Conservation (phyloP, 2,329 filamentous ascomycete genomes). For the Coniochaeta sp. region DNA sequence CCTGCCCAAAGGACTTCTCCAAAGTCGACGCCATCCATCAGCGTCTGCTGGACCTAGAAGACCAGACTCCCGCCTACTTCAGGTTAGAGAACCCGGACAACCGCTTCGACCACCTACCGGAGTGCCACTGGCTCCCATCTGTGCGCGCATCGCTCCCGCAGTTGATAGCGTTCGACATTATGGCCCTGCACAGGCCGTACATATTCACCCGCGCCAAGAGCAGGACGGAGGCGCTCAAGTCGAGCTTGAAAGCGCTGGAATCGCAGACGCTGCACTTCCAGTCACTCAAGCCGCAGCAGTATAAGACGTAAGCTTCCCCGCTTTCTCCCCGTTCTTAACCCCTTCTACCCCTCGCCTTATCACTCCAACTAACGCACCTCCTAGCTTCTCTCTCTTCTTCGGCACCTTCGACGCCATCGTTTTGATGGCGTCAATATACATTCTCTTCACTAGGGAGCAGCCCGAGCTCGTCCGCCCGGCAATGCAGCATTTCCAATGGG, state of each 20-base stretch:
- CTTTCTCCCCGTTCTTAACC: background rate
- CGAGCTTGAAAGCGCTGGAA: conserved; percentile 48
- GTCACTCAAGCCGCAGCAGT: conserved; percentile 41
- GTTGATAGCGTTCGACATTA: conserved; percentile 43
- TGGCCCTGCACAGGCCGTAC: conserved; percentile 56
- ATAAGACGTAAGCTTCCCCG: conserved; percentile 29
- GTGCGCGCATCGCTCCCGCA: conserved; percentile 41
- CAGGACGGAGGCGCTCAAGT: conserved; percentile 47
- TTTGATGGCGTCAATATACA: conserved; percentile 53
- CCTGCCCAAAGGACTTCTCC: conserved; percentile 45
- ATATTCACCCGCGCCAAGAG: conserved; percentile 50
- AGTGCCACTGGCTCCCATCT: conserved; percentile 44
- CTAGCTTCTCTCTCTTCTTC: conserved; percentile 49
- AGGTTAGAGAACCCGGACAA: conserved; percentile 50
- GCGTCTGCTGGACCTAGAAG: conserved; percentile 39
- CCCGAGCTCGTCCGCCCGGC: conserved; percentile 37
- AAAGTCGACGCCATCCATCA: conserved; percentile 48
- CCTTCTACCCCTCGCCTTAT: background rate
- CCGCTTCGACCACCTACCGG: conserved; percentile 45
- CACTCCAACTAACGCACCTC: too few relatives aligned
- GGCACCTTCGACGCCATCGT: conserved; percentile 59
- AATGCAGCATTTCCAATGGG: conserved; percentile 52
- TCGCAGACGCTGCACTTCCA: conserved; percentile 45
- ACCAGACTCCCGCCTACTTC: conserved; percentile 44
- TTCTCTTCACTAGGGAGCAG: conserved; percentile 52